These are phyloP conservation scores for Fraxinus platypoda DNA, from an alignment of 305 asterid genomes.

Conservation along the genomic window DNA sequence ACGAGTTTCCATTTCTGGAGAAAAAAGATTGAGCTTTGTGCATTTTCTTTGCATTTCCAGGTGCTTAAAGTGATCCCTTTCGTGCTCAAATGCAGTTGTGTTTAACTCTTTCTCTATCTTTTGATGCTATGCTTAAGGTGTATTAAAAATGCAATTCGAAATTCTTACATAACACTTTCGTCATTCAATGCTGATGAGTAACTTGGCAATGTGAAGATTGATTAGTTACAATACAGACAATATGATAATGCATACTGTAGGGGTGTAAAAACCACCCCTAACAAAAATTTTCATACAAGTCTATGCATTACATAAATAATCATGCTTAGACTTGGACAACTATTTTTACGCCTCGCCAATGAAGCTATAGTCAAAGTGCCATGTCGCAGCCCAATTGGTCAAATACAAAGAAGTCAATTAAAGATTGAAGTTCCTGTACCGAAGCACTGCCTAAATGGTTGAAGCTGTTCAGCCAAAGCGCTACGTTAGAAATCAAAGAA, in stretches of 20 bases:
- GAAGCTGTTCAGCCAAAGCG: no score
- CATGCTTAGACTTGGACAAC: no score
- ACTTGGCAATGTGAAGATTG: background rate
- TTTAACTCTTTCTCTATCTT: background rate
- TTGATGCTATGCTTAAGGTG: background rate
- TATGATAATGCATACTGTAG: background rate
- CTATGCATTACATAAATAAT: no score
- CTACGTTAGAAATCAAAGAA: no score
- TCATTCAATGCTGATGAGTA: slow-evolving; percentile 5
- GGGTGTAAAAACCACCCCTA: no score
- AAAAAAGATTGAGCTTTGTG: slow-evolving; percentile 3
- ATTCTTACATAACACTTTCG: background rate
- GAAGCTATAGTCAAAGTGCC: no score
- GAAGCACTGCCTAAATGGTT: no score
- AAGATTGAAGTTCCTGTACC: no score
- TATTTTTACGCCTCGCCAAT: no score
- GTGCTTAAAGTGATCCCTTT: background rate
- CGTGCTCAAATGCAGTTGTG: background rate
- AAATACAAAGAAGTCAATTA: no score
- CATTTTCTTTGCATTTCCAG: slow-evolving; percentile 3
- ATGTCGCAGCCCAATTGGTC: no score
- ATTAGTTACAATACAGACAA: background rate
- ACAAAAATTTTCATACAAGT: no score
- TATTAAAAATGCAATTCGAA: background rate
- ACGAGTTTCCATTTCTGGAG: slow-evolving; percentile 7